phyloP scores from a whole-genome alignment of 352 stramenopile genomes.

The Globisporangium takayamanum region DNA sequence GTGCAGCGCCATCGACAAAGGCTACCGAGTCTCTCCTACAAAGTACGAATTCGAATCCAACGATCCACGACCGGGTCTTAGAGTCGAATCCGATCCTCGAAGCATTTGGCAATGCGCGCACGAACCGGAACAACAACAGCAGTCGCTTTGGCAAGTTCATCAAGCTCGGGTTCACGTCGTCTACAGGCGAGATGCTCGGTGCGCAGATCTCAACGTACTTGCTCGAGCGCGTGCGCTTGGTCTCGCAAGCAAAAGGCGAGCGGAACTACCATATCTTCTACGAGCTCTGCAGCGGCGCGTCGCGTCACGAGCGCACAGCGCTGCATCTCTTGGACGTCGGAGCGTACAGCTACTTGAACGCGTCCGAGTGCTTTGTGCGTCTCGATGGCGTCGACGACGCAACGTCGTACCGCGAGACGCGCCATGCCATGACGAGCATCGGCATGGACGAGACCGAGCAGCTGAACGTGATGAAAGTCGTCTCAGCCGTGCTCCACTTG shows the following conservation, averaged over 20 bases:
- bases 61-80: constrained; percentile 85
- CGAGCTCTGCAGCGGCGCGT: constrained; percentile 87
- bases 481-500: constrained; percentile 83
- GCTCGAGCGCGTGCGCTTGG: constrained; percentile 93
- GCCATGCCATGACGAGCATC: constrained; percentile 76
- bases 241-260: constrained; percentile 91
- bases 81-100: constrained; percentile 96
- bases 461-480: constrained; percentile 71
- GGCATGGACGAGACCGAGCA: constrained; percentile 76
- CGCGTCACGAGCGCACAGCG: constrained; percentile 36
- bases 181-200: constrained; percentile 69
- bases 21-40: neutral
- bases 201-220: constrained; percentile 90
- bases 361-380: constrained; percentile 64
- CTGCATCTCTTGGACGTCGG: constrained; percentile 40
- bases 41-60: constrained; percentile 23
- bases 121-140: constrained; percentile 96
- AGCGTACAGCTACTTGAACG: constrained; percentile 83
- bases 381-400: constrained; percentile 76
- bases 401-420: constrained; percentile 68
- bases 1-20: neutral
- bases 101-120: constrained; percentile 93
- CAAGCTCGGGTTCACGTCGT: constrained; percentile 84
- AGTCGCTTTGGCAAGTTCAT: constrained; percentile 97
- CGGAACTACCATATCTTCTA: constrained; percentile 99